Evolutionary conservation across 2,329 filamentous ascomycete genomes (phyloP).

Genomic region (Ceratocystis destructans): DNA sequence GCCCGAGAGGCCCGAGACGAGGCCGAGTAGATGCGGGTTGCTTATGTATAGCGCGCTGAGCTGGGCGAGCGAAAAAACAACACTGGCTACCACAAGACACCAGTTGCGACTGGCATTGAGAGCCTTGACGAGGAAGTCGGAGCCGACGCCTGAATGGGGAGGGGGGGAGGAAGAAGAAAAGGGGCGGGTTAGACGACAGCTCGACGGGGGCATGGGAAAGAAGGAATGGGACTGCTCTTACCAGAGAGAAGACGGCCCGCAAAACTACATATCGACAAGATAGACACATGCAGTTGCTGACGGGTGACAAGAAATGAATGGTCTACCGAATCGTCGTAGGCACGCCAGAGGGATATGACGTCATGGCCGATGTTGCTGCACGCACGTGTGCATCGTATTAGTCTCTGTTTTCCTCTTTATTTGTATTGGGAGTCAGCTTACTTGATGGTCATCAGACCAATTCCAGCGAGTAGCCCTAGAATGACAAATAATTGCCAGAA

Average conservation of each 20-base stretch:
- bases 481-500: slow-evolving; percentile 88
- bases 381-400: not conserved
- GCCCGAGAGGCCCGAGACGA: slow-evolving; percentile 73
- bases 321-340: slow-evolving; percentile 60
- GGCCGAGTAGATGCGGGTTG: slow-evolving; percentile 61
- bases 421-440: slow-evolving; percentile 34
- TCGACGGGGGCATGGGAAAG: not conserved
- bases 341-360: slow-evolving; percentile 73
- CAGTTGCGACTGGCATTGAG: slow-evolving; percentile 73
- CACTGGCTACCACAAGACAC: slow-evolving; percentile 68
- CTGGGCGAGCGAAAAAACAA: slow-evolving; percentile 69
- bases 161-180: slow-evolving; percentile 21
- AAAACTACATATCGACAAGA: slow-evolving; percentile 83
- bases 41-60: slow-evolving; percentile 58
- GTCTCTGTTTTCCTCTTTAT: not conserved
- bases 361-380: slow-evolving; percentile 85
- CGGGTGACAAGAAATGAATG: slow-evolving; percentile 63
- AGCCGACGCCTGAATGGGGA: slow-evolving; percentile 55
- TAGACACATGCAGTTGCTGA: slow-evolving; percentile 86
- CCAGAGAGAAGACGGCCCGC: slow-evolving; percentile 64
- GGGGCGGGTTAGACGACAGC: not conserved
- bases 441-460: slow-evolving; percentile 99
- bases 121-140: slow-evolving; percentile 74
- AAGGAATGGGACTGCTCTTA: slow-evolving; percentile 28
- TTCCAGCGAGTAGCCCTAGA: slow-evolving; percentile 80